Conservation (phyloP, 148 eudicot genomes). For the Gaultheria prostrata region DNA sequence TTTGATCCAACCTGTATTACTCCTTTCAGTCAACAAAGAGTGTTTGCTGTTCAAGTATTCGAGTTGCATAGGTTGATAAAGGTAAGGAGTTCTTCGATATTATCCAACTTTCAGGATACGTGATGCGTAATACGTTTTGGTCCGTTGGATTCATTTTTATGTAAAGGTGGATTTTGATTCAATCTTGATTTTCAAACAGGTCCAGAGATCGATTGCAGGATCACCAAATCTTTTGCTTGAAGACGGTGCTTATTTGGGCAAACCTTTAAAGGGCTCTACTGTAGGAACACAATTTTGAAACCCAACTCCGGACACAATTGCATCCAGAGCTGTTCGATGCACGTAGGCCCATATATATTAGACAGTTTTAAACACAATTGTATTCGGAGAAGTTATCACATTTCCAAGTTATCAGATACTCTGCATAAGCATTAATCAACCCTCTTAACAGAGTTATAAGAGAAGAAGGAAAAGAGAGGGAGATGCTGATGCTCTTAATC, state of each 20-base stretch:
- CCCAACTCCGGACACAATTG: too few relatives aligned
- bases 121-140: neutral
- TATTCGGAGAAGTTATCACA: too few relatives aligned
- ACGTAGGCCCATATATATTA: too few relatives aligned
- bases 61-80: constrained; percentile 92
- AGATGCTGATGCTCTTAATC: too few relatives aligned
- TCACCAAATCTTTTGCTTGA: constrained; percentile 68
- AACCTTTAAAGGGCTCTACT: constrained; percentile 40
- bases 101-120: neutral
- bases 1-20: constrained; percentile 25
- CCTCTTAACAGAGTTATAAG: too few relatives aligned
- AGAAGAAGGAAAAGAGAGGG: too few relatives aligned
- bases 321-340: too few relatives aligned
- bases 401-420: too few relatives aligned
- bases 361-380: too few relatives aligned
- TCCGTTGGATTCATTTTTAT: neutral
- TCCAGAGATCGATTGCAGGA: constrained; percentile 78
- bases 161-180: neutral
- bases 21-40: constrained; percentile 80
- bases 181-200: constrained; percentile 48
- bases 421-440: too few relatives aligned
- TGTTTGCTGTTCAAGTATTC: constrained; percentile 86
- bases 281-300: too few relatives aligned
- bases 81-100: constrained; percentile 38
- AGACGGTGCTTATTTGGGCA: constrained; percentile 42